Evolutionary conservation across 306 rosid genomes (phyloP).

Genomic region (Trichosanthes truncata): DNA sequence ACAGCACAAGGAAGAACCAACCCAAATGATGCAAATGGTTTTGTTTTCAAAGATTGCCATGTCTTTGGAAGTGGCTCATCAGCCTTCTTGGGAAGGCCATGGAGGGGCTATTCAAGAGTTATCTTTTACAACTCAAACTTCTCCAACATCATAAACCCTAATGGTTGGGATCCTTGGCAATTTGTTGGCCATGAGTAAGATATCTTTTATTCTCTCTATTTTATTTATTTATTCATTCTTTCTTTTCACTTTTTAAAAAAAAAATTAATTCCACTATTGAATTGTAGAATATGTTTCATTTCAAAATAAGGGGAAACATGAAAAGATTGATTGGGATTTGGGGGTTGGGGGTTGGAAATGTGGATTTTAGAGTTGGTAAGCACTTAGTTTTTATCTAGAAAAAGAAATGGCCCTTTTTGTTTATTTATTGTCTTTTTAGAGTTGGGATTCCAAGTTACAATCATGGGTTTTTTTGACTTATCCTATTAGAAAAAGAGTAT

Average conservation of each 20-base stretch:
- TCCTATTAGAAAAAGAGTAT: background rate
- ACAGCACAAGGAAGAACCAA: slow-evolving; percentile 69
- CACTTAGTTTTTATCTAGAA: background rate
- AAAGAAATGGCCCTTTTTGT: background rate
- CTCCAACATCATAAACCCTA: slow-evolving; percentile 32
- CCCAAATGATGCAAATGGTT: slow-evolving; percentile 40
- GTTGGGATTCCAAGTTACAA: background rate
- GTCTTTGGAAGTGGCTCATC: slow-evolving; percentile 45
- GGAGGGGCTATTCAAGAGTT: slow-evolving; percentile 69
- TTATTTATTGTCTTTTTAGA: background rate
- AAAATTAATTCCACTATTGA: background rate
- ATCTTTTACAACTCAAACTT: slow-evolving; percentile 42
- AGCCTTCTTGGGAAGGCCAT: slow-evolving; percentile 69
- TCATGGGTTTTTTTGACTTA: background rate
- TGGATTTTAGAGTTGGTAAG: background rate
- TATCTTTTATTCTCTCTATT: background rate
- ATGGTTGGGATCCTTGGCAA: slow-evolving; percentile 56
- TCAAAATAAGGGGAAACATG: background rate
- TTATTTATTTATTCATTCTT: background rate
- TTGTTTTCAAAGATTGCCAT: slow-evolving; percentile 49
- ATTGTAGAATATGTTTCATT: background rate
- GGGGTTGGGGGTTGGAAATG: background rate
- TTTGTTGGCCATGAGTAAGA: slow-evolving; percentile 29
- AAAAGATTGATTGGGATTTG: background rate
- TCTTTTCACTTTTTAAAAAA: background rate